A percentile compares a stretch with the other conserved stretches of the same genome.
These are phyloP conservation scores for Xerocomus brunneocitrinus DNA, from an alignment of 768 basidiomycete species.

Conservation along the genomic window DNA sequence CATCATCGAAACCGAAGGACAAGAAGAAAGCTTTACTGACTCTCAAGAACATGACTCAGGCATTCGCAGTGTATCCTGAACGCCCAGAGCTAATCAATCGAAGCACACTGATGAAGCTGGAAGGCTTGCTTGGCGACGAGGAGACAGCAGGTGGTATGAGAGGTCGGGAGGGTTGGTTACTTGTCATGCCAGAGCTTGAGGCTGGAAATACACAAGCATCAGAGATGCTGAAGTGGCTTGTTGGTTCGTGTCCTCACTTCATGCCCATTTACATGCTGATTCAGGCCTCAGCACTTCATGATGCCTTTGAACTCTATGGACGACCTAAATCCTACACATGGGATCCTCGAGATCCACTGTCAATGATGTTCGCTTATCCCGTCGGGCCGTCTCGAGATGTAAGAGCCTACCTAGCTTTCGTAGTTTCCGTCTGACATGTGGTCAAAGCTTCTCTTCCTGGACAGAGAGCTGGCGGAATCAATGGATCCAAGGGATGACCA, in stretches of 20 bases:
- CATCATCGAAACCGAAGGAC: slow-evolving; percentile 66
- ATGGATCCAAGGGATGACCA: slow-evolving; percentile 73
- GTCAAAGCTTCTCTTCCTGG: slow-evolving; percentile 75
- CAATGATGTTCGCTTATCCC: slow-evolving; percentile 94
- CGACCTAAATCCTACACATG: slow-evolving; percentile 82
- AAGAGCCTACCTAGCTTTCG: slow-evolving; percentile 27
- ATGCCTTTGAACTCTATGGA: slow-evolving; percentile 85
- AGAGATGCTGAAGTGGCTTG: slow-evolving; percentile 90
- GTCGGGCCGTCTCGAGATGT: slow-evolving; percentile 82
- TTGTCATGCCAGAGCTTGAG: slow-evolving; percentile 88
- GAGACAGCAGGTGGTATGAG: slow-evolving; percentile 63
- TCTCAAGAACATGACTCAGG: slow-evolving; percentile 68
- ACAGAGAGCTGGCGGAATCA: slow-evolving; percentile 75
- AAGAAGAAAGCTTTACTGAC: slow-evolving; percentile 69
- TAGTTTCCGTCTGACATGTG: slow-evolving; percentile 13
- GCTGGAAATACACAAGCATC: slow-evolving; percentile 54
- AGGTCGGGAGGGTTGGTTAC: slow-evolving; percentile 74
- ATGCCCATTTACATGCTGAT: slow-evolving; percentile 5
- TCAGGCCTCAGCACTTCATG: slow-evolving; percentile 60
- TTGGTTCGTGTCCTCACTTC: slow-evolving; percentile 49
- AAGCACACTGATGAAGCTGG: slow-evolving; percentile 89
- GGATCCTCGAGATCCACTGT: slow-evolving; percentile 78
- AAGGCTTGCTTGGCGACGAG: slow-evolving; percentile 79
- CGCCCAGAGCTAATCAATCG: slow-evolving; percentile 85
- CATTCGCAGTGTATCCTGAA: slow-evolving; percentile 94